phyloP scores from a whole-genome alignment of 345 rosid genomes.

The Gynandropsis gynandra region DNA sequence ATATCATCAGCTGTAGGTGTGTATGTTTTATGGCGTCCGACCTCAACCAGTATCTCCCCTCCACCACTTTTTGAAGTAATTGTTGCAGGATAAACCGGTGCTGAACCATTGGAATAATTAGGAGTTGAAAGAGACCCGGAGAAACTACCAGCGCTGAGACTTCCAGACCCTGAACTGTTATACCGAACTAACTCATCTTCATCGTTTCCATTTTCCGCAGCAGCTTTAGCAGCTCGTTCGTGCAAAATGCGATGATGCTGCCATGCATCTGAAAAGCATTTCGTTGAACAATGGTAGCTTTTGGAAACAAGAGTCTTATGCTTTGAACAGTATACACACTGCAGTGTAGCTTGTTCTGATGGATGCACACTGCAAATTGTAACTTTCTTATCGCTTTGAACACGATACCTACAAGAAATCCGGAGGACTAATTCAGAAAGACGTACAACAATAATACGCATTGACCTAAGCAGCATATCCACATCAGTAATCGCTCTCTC shows the following conservation, averaged over 20 bases:
- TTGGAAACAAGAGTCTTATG: slow-evolving; percentile 47
- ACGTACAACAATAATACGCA: too few relatives aligned
- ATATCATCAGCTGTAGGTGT: slow-evolving; percentile 64
- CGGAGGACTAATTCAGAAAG: too few relatives aligned
- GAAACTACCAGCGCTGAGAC: slow-evolving; percentile 27
- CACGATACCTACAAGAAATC: slow-evolving; percentile 43
- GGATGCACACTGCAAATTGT: slow-evolving; percentile 62
- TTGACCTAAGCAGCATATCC: background rate
- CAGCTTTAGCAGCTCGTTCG: slow-evolving; percentile 63
- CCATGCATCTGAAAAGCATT: slow-evolving; percentile 75
- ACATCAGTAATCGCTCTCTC: background rate
- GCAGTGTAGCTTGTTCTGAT: slow-evolving; percentile 58
- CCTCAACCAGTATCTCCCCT: slow-evolving; percentile 58
- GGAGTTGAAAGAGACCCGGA: slow-evolving; percentile 43
- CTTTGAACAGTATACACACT: slow-evolving; percentile 53
- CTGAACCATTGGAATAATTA: slow-evolving; percentile 45
- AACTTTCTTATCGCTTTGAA: slow-evolving; percentile 58
- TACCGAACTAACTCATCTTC: slow-evolving; percentile 60
- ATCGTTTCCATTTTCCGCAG: slow-evolving; percentile 51
- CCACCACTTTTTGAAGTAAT: slow-evolving; percentile 48
- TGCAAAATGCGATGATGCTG: slow-evolving; percentile 60
- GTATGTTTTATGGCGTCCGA: slow-evolving; percentile 53
- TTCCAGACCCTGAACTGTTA: slow-evolving; percentile 51
- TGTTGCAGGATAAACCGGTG: slow-evolving; percentile 46
- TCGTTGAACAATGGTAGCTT: slow-evolving; percentile 70